Conservation (phyloP, 768 basidiomycete genomes). For the Amanita rubescens region DNA sequence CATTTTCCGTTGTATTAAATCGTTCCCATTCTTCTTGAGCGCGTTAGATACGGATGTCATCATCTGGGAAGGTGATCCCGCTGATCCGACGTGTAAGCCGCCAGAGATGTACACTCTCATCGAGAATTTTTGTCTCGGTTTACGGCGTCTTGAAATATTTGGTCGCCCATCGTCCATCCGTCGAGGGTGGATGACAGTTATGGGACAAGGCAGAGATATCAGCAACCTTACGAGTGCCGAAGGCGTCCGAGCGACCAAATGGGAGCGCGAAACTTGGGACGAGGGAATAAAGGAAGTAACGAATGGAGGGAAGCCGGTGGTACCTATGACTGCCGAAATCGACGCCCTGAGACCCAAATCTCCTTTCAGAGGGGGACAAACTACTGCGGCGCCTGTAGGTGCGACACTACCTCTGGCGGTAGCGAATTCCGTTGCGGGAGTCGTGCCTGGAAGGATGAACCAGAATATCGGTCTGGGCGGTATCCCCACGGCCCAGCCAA, state of each 20-base stretch:
- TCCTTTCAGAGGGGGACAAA: slow-evolving; percentile 43
- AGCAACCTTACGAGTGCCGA: slow-evolving; percentile 27
- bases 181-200: slow-evolving; percentile 88
- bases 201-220: slow-evolving; percentile 56
- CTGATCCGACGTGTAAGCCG: slow-evolving; percentile 81
- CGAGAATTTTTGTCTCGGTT: slow-evolving; percentile 96
- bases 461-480: slow-evolving; percentile 7
- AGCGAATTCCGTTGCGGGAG: slow-evolving; percentile 12
- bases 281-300: slow-evolving; percentile 47
- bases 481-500: slow-evolving; percentile 5
- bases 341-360: slow-evolving; percentile 83
- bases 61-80: slow-evolving; percentile 89
- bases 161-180: slow-evolving; percentile 67
- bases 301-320: slow-evolving; percentile 51
- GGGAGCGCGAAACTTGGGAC: slow-evolving; percentile 64
- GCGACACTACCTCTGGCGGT: neutral
- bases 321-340: slow-evolving; percentile 73
- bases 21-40: neutral
- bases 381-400: slow-evolving; percentile 6
- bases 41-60: slow-evolving; percentile 86
- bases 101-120: slow-evolving; percentile 95
- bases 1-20: neutral
- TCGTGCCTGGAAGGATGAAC: slow-evolving; percentile 10
- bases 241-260: slow-evolving; percentile 37
- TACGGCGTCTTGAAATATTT: slow-evolving; percentile 86